Evolutionary conservation across 148 eudicot species (phyloP).

Genomic region (Rhododendron mucronatum): DNA sequence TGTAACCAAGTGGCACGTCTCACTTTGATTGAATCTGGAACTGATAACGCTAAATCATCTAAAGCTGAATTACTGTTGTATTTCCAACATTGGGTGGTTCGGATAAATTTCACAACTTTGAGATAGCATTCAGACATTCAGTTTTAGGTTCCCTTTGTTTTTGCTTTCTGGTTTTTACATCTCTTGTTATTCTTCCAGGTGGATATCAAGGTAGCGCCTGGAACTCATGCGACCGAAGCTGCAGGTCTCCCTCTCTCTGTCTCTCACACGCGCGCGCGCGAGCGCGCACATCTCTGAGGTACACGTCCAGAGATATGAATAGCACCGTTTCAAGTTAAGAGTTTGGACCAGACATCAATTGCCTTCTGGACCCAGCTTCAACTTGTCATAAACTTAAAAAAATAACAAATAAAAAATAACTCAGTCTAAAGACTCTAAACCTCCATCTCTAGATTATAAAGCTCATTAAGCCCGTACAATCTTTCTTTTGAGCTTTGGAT

Average conservation of each 20-base stretch:
- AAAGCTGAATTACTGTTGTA: neutral
- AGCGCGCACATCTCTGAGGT: no score
- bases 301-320: neutral
- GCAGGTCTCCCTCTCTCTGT: conserved; percentile 54
- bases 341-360: neutral
- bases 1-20: neutral
- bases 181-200: conserved; percentile 37
- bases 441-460: neutral
- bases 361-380: neutral
- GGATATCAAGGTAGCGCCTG: conserved; percentile 92
- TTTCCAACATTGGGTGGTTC: neutral
- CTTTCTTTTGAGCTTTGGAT: neutral
- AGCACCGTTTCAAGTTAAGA: neutral
- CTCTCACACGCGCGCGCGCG: neutral
- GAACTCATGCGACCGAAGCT: conserved; percentile 91
- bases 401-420: neutral
- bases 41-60: neutral
- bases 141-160: neutral
- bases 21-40: neutral
- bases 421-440: neutral
- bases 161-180: neutral
- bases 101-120: neutral
- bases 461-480: neutral
- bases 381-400: neutral
- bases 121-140: neutral